Base-by-base conservation (phyloP, 345 rosid species). In the Populus ilicifolia region DNA sequence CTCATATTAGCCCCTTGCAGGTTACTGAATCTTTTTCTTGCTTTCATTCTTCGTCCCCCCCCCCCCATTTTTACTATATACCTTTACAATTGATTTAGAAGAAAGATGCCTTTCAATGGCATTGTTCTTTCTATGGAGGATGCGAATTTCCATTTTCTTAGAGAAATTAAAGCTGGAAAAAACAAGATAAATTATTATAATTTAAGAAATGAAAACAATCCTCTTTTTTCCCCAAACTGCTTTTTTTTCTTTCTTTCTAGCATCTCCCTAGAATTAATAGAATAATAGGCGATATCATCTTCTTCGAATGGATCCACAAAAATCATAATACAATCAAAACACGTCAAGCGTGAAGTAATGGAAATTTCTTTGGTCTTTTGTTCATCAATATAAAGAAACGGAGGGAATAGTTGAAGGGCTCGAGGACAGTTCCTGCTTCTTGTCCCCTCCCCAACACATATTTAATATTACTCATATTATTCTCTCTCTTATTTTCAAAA, bases 1-100 rank as follows among this genome's bases (percentile, higher is more conserved):
- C 97, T 69, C 93, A 61, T 70, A 86, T 94, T 65, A 86, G 75
- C 68, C 98, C 98, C 23, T 59, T 96, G 52, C 98, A 96, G 93
- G 99, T 91, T 79, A 66, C 1, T 44, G 1, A n/a, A 59, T 14
- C 10, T 59, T 5, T 20, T 43, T 23, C 39, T 25, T n/a, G 48
- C 30, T 4, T 36, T 27, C 39, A 36, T 50, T 56, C 3, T 33
- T 72, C 20, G 16, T 59, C 64, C 29, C 16, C 30, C 30, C 30
- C 16, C 10, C 50, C 5, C 11, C 11, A 4, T 13, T 10, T 18
- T 5, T 1, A 52, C 18, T 50, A 50, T 18, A 6, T 18, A 2
- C 20, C 18, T 20, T 52, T 52, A 2, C 2, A 52, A 52, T 17
- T 20, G 9, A 52, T 52, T 52, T 52, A 52, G 59, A 52, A 52